Evolutionary conservation across 164 flowering plant genomes (phyloP).

Genomic region (Pachysandra terminalis): DNA sequence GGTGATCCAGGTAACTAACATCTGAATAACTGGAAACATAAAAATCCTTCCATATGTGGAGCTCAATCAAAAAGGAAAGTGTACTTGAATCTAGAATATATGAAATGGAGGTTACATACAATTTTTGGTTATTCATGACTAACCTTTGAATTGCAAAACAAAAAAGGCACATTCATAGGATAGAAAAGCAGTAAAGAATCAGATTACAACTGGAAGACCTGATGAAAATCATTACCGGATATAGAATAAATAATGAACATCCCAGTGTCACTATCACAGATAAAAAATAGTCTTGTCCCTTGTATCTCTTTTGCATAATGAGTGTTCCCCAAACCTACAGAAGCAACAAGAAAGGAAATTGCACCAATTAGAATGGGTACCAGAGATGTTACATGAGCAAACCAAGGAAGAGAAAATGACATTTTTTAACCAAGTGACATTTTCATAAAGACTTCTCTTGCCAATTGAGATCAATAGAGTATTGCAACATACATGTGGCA

Average conservation of each 20-base stretch:
- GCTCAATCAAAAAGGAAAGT: too few relatives aligned
- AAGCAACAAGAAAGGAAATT: not conserved
- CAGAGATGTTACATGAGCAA: not conserved
- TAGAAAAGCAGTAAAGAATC: not conserved
- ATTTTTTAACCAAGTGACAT: too few relatives aligned
- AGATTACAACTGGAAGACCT: not conserved
- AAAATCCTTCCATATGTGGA: too few relatives aligned
- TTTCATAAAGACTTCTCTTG: too few relatives aligned
- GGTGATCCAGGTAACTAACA: too few relatives aligned
- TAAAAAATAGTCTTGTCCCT: constrained; percentile 67
- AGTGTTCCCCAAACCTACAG: constrained; percentile 87
- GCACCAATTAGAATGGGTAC: not conserved
- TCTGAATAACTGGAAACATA: too few relatives aligned
- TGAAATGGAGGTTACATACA: too few relatives aligned
- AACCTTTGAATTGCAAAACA: not conserved
- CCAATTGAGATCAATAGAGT: too few relatives aligned
- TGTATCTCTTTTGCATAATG: constrained; percentile 91
- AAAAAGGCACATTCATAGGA: not conserved
- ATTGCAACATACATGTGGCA: too few relatives aligned
- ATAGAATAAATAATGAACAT: constrained; percentile 79
- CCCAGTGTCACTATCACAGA: constrained; percentile 88
- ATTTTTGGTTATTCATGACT: too few relatives aligned
- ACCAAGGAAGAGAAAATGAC: not conserved
- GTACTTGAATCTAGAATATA: too few relatives aligned
- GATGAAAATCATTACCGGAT: constrained; percentile 59